phyloP scores from a whole-genome alignment of 805 yeast genomes.

The Metschnikowia noctiluminum region DNA sequence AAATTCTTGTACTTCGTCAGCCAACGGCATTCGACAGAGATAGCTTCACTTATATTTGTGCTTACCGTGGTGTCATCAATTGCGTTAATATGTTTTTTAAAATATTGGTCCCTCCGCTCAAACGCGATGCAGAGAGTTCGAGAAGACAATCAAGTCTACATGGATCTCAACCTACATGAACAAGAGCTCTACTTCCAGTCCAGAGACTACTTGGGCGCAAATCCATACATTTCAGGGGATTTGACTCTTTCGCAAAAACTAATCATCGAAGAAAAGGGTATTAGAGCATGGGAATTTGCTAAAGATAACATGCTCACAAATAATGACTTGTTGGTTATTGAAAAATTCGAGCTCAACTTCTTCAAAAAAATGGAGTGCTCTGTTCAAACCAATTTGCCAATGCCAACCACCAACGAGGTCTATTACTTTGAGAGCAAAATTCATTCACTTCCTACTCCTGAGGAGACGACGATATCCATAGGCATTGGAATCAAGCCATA shows the following conservation, averaged over 20 bases:
- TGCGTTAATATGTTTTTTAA: conserved; percentile 4
- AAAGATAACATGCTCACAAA: conserved; percentile 53
- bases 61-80: too few species aligned
- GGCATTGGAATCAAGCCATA: conserved; percentile 88
- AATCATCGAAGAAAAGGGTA: conserved; percentile 81
- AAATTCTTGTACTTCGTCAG: too few species aligned
- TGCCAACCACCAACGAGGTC: conserved; percentile 78
- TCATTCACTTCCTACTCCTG: conserved; percentile 62
- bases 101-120: conserved; percentile 1
- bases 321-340: conserved; percentile 58
- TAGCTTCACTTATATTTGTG: too few species aligned
- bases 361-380: conserved; percentile 60
- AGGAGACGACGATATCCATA: conserved; percentile 56
- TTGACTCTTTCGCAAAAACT: conserved; percentile 56
- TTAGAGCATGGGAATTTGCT: conserved; percentile 84
- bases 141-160: conserved; percentile 19
- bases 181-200: conserved; percentile 68
- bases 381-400: conserved; percentile 77
- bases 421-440: conserved; percentile 88
- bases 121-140: conserved; percentile 8
- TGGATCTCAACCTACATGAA: conserved; percentile 61
- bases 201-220: conserved; percentile 40
- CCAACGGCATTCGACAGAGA: too few species aligned
- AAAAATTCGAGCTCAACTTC: conserved; percentile 60
- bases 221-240: conserved; percentile 40